Conservation (phyloP, 495 filamentous ascomycete genomes). For the Aspergillus homomorphus region DNA sequence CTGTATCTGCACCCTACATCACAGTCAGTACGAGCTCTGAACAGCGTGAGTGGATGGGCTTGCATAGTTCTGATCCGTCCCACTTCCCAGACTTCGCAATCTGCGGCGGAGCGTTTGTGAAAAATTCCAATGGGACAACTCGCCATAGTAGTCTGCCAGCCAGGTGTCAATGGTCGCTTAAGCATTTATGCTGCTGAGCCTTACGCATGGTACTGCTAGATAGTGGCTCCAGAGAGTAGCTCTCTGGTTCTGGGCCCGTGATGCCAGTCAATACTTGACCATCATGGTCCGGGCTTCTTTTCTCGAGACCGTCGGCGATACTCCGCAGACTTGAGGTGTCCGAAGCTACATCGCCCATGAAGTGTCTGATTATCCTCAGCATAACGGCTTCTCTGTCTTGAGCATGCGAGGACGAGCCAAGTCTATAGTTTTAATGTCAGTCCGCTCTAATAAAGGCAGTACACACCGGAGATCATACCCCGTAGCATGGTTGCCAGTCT, state of each 20-base stretch:
- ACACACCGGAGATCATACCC: no score
- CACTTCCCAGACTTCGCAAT: slow-evolving; percentile 25
- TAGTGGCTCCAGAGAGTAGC: no score
- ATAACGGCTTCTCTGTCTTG: background rate
- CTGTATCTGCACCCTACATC: slow-evolving; percentile 24
- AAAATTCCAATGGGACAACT: slow-evolving; percentile 44
- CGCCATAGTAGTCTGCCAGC: slow-evolving; percentile 36
- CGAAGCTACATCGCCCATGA: no score
- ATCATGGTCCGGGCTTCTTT: background rate
- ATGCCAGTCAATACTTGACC: background rate
- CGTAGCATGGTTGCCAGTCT: no score
- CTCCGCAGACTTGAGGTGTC: no score
- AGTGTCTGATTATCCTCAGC: background rate
- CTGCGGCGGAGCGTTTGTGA: slow-evolving; percentile 34
- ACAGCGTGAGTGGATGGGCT: slow-evolving; percentile 27
- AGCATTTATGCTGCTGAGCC: no score
- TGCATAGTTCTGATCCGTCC: slow-evolving; percentile 3
- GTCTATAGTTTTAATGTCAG: no score
- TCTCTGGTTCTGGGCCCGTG: background rate
- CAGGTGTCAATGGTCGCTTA: no score
- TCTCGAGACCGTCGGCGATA: no score
- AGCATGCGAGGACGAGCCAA: background rate
- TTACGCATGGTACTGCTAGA: no score
- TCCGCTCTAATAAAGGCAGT: no score
- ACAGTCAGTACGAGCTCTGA: slow-evolving; percentile 28